Evolutionary conservation across 177 flowering plant species (phyloP), one percentile per base, ranked within the genome.

Genomic region (Vitis hybrid): DNA sequence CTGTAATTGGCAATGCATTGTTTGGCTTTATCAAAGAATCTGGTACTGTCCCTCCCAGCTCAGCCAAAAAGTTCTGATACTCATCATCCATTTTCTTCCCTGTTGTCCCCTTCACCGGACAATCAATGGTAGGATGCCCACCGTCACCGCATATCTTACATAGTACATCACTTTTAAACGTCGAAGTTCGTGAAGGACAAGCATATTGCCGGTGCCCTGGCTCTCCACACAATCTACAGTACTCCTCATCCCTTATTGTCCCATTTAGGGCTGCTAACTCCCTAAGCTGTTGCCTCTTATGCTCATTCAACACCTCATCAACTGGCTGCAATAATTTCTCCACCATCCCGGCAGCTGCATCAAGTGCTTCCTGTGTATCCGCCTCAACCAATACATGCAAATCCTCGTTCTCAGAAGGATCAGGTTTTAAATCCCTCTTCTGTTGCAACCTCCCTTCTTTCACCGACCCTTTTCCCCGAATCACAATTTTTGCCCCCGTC

Each of bases 11-110:
- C 74, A 86, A 61, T 11, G 86, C 61, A 12, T 80, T 20, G 59
- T 22, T 86, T 55, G 76, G 87, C 74, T 84, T 78, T 1, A 80
- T 83, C 49, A 83, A 68, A 1, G 97, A 89, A 45, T 92, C 98
- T 14, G 97, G 97, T 39, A 78, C 83, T 3, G 91, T 80, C 6
- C 96, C 98, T 18, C 99, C 99, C 34, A 95, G 75, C 77, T 95
- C 99, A 0, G 98, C 98, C 82, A 93, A 82, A 68, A 95, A 95
- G 71, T 88, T 91, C 79, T 91, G 94, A 77, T 95, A 95, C 67
- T 93, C 99, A 73, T 90, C 99, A 63, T 95, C 98, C 99, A 95
- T 95, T 74, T 95, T 95, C 85, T 93, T 93, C 5, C 94, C 97
- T 0, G 96, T 77, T 1, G 90, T 84, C 18, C 91, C 89, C 75